Percentiles rank a stretch among this genome's conserved stretches.
Conservation (phyloP, 2,329 filamentous ascomycete genomes). For the Apiospora koreana region DNA sequence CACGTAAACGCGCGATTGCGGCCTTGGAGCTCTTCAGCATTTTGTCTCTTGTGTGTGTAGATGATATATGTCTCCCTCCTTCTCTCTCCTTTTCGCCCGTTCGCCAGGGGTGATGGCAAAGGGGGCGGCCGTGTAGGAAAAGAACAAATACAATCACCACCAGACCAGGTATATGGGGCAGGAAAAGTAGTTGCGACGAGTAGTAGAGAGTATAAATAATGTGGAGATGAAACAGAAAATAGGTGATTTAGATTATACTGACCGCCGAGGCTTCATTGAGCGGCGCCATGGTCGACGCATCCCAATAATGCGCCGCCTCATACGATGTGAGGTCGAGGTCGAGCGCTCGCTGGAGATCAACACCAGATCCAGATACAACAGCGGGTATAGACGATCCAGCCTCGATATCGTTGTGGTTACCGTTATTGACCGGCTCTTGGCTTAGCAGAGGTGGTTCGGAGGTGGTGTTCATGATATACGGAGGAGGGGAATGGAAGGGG, state of each 20-base stretch:
- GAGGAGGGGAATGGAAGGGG: not conserved
- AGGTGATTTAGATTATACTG: slow-evolving; percentile 33
- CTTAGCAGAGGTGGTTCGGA: not conserved
- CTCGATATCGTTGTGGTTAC: not conserved
- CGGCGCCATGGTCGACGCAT: slow-evolving; percentile 58
- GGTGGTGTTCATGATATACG: slow-evolving; percentile 1
- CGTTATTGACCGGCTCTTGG: not conserved
- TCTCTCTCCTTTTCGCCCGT: not conserved
- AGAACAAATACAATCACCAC: not conserved
- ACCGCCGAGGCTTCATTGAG: slow-evolving; percentile 56
- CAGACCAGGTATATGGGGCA: not conserved
- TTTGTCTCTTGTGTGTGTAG: slow-evolving; percentile 10
- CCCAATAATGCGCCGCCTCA: slow-evolving; percentile 54
- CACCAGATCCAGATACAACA: not conserved
- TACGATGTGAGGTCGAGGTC: slow-evolving; percentile 12
- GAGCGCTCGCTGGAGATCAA: slow-evolving; percentile 17
- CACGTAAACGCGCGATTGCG: slow-evolving; percentile 60
- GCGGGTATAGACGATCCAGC: not conserved
- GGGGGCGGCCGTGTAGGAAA: not conserved
- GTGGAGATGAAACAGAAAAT: not conserved
- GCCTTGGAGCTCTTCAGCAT: slow-evolving; percentile 46
- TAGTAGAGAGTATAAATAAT: not conserved
- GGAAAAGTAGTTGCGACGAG: not conserved
- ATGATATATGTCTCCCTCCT: not conserved
- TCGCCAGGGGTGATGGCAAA: not conserved